Evolutionary conservation across 768 basidiomycete genomes (phyloP).

Genomic region (Fomitopsis serialis): DNA sequence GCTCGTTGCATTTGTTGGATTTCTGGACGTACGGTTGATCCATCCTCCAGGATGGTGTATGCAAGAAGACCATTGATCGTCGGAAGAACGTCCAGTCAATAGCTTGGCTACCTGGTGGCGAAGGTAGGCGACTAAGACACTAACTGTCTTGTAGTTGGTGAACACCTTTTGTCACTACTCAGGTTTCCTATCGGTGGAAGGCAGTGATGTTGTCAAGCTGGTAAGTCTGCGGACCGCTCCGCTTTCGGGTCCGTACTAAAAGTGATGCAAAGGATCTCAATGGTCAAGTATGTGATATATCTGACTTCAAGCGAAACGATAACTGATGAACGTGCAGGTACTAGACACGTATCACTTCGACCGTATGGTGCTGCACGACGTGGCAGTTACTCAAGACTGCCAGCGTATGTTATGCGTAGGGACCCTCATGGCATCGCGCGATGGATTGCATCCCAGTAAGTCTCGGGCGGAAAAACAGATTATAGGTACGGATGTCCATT

Average conservation of each 20-base stretch:
- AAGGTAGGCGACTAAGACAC: slow-evolving; percentile 31
- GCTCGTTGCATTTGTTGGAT: no score
- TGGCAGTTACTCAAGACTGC: slow-evolving; percentile 66
- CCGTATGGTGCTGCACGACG: slow-evolving; percentile 61
- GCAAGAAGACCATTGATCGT: slow-evolving; percentile 59
- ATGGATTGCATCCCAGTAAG: slow-evolving; percentile 62
- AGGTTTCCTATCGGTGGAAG: slow-evolving; percentile 74
- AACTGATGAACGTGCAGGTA: slow-evolving; percentile 27
- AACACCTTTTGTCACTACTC: background rate
- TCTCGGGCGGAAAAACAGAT: slow-evolving; percentile 71
- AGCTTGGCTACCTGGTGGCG: slow-evolving; percentile 61
- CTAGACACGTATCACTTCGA: slow-evolving; percentile 55
- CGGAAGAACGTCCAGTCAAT: slow-evolving; percentile 52
- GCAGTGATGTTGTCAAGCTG: slow-evolving; percentile 52
- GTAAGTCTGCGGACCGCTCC: slow-evolving; percentile 27
- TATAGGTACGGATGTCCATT: slow-evolving; percentile 41
- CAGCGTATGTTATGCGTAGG: slow-evolving; percentile 62
- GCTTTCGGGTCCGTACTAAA: no score
- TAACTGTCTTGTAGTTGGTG: background rate
- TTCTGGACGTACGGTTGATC: background rate
- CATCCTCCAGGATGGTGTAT: slow-evolving; percentile 54
- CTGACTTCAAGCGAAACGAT: background rate
- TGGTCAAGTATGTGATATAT: slow-evolving; percentile 43
- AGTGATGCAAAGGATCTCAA: slow-evolving; percentile 41
- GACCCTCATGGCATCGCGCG: slow-evolving; percentile 56